phyloP scores from a whole-genome alignment of 495 filamentous ascomycete genomes.

The Durotheca rogersii region DNA sequence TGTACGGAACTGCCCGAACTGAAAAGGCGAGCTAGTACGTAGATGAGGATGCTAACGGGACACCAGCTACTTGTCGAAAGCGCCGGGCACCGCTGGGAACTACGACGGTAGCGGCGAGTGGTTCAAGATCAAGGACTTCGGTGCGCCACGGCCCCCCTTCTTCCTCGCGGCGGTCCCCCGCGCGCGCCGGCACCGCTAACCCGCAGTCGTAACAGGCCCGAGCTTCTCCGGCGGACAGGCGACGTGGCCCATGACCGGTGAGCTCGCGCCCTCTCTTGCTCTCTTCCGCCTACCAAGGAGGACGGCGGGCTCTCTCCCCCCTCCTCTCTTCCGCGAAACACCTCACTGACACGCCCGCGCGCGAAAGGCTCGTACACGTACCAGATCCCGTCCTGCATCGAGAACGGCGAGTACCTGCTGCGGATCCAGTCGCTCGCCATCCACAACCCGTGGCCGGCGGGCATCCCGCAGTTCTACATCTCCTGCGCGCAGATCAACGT shows the following conservation, averaged over 20 bases:
- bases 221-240: constrained; percentile 35
- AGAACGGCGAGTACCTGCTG: constrained; percentile 57
- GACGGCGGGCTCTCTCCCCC: too few species aligned
- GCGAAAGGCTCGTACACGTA: constrained; percentile 47
- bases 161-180: background rate
- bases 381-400: constrained; percentile 47
- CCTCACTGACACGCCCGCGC: too few species aligned
- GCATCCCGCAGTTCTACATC: constrained; percentile 37
- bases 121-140: constrained; percentile 47
- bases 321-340: too few species aligned
- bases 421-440: constrained; percentile 55
- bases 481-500: constrained; percentile 37
- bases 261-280: constrained; percentile 1
- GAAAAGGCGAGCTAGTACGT: background rate
- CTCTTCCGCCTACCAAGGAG: too few species aligned
- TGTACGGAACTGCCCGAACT: constrained; percentile 27
- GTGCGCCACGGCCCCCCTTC: constrained; percentile 10
- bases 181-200: too few species aligned
- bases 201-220: constrained; percentile 19
- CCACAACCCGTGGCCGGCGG: constrained; percentile 48
- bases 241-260: constrained; percentile 25
- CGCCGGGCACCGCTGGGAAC: constrained; percentile 39
- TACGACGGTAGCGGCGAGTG: constrained; percentile 45
- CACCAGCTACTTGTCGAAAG: constrained; percentile 46
- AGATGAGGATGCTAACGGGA: background rate